These are phyloP conservation scores for Venturiaceae sp. DNA, from an alignment of 2,329 filamentous ascomycete genomes.

Conservation along the genomic window DNA sequence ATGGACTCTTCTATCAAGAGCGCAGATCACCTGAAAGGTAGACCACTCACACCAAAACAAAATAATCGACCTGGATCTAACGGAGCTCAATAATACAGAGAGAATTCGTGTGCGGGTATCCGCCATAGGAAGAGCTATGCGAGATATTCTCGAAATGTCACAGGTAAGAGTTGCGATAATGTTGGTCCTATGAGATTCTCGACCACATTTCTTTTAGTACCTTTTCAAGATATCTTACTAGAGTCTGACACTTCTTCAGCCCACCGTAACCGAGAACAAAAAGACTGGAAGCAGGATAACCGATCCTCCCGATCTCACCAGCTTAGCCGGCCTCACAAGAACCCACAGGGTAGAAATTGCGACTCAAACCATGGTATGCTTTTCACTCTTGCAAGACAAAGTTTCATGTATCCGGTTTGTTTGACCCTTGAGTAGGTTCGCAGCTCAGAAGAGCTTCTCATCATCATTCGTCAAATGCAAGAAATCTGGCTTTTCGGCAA, in stretches of 20 bases:
- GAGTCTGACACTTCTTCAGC: not conserved
- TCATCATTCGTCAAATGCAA: slow-evolving; percentile 52
- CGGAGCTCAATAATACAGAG: not conserved
- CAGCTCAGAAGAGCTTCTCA: slow-evolving; percentile 51
- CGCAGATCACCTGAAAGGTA: not conserved
- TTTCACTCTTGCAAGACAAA: not conserved
- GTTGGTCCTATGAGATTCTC: not conserved
- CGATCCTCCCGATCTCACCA: not conserved
- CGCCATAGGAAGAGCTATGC: not conserved
- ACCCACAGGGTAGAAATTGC: not conserved
- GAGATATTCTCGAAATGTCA: not conserved
- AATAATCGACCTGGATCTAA: too few species aligned
- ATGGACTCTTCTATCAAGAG: not conserved
- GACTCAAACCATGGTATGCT: not conserved
- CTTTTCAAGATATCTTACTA: not conserved
- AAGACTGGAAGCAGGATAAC: not conserved
- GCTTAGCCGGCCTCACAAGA: not conserved
- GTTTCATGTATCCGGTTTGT: not conserved
- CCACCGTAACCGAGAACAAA: not conserved
- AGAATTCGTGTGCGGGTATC: not conserved
- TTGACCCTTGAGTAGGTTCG: slow-evolving; percentile 36
- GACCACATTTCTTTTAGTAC: not conserved
- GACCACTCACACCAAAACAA: not conserved
- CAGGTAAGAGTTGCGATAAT: not conserved
- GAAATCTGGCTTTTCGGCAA: slow-evolving; percentile 60